phyloP scores from a whole-genome alignment of 129 eudicot species.

The Tagetes erecta region DNA sequence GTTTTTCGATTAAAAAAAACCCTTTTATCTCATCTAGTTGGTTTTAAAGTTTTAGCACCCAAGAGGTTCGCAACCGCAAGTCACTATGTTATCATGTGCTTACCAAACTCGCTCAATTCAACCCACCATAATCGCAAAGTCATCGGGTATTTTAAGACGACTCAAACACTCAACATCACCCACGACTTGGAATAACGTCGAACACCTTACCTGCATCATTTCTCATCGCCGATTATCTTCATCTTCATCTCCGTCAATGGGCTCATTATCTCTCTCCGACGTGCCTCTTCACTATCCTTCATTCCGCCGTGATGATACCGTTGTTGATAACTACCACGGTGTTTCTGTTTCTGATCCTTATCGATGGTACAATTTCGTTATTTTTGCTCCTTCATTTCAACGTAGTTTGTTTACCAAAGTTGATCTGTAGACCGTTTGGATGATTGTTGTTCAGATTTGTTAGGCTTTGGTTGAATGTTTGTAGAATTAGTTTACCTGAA shows the following conservation, averaged over 20 bases:
- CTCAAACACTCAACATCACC: constrained; percentile 19
- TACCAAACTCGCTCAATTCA: constrained; percentile 29
- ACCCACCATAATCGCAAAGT: constrained; percentile 19
- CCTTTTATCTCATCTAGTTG: background rate
- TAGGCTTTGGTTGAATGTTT: background rate
- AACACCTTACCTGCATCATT: constrained; percentile 23
- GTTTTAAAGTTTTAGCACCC: no score
- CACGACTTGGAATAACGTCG: constrained; percentile 22
- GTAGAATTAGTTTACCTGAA: background rate
- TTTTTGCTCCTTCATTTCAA: background rate
- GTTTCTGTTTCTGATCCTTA: constrained; percentile 82
- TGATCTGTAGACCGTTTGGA: background rate
- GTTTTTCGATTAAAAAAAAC: no score
- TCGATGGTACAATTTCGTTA: constrained; percentile 55
- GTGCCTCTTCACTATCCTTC: constrained; percentile 55
- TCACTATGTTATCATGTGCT: constrained; percentile 30
- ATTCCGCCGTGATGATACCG: constrained; percentile 81
- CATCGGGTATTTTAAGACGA: constrained; percentile 25
- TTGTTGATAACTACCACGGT: constrained; percentile 84
- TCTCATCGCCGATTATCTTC: constrained; percentile 15
- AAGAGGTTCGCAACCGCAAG: background rate
- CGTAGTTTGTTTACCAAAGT: background rate
- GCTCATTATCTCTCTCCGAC: constrained; percentile 50
- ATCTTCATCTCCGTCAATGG: constrained; percentile 45
- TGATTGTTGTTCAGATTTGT: background rate